A percentile compares a stretch with the other conserved stretches of the same genome.
Evolutionary conservation across 805 yeast genomes (phyloP).

Genomic region (Candida caryicola): DNA sequence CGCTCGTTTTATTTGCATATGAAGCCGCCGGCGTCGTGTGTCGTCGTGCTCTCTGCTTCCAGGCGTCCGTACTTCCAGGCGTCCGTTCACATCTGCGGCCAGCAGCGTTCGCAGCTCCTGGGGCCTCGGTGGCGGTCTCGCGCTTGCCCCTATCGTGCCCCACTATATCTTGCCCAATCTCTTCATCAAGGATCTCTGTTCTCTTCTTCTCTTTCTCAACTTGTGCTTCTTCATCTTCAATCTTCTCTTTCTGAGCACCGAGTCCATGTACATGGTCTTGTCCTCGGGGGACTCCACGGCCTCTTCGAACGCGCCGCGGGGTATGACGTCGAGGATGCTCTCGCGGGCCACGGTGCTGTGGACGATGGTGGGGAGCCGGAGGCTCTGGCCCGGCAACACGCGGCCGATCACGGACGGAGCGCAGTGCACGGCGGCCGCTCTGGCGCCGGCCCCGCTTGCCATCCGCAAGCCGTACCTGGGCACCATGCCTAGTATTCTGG

Average conservation of each 20-base stretch:
- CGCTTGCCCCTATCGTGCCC: too few species aligned
- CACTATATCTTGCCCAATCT: conserved; percentile 53
- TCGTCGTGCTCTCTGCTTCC: too few species aligned
- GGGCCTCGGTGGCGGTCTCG: neutral
- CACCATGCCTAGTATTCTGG: neutral
- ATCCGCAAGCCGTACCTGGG: neutral
- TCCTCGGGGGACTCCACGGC: conserved; percentile 11
- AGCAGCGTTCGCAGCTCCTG: too few species aligned
- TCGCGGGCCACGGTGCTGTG: neutral
- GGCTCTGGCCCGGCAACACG: neutral
- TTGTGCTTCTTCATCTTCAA: conserved; percentile 98
- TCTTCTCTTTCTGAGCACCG: conserved; percentile 80
- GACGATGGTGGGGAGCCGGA: neutral
- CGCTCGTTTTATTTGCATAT: too few species aligned
- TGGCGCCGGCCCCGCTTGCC: neutral
- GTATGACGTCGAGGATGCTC: conserved; percentile 5
- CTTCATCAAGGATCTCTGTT: conserved; percentile 77
- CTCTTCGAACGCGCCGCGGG: conserved; percentile 2
- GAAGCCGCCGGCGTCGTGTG: too few species aligned
- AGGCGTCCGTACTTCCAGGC: too few species aligned
- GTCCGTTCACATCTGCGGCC: too few species aligned
- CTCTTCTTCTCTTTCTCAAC: conserved; percentile 94
- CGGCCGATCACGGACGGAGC: neutral
- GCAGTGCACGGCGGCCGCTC: neutral
- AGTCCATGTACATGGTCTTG: conserved; percentile 50